These are phyloP conservation scores for Solanum phureja DNA, from an alignment of 257 asterid species.

Conservation along the genomic window DNA sequence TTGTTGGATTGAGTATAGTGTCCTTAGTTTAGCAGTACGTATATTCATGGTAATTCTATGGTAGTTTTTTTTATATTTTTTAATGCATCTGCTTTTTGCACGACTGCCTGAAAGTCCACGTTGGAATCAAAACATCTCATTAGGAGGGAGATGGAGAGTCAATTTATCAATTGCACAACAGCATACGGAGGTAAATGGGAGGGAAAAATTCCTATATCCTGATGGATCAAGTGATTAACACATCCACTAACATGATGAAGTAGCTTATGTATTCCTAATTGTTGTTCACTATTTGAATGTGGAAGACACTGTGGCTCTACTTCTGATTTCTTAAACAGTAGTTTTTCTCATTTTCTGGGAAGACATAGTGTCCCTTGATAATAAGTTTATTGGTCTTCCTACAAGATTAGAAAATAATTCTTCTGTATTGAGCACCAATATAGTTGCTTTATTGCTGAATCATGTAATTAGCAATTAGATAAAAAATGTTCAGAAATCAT, in stretches of 20 bases:
- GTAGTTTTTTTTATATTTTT: not conserved
- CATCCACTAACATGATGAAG: not conserved
- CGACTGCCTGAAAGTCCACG: not conserved
- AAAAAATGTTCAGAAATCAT: not conserved
- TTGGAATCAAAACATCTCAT: not conserved
- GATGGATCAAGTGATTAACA: not conserved
- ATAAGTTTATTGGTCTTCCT: not conserved
- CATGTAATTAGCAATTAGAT: not conserved
- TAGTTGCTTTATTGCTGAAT: not conserved
- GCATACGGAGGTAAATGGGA: not conserved
- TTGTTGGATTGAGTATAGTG: not conserved
- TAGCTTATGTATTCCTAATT: not conserved
- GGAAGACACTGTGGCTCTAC: not conserved
- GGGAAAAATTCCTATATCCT: not conserved
- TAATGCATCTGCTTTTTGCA: not conserved
- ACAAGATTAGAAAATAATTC: not conserved
- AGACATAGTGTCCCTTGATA: not conserved
- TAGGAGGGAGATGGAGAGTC: not conserved
- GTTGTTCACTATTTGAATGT: not conserved
- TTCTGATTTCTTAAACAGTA: not conserved
- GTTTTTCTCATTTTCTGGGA: not conserved
- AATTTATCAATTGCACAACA: not conserved
- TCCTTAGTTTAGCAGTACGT: not conserved
- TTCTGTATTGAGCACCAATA: not conserved
- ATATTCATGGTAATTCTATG: not conserved